These are phyloP conservation scores for Eucalyptus pumila DNA, from an alignment of 345 rosid species.

Conservation along the genomic window DNA sequence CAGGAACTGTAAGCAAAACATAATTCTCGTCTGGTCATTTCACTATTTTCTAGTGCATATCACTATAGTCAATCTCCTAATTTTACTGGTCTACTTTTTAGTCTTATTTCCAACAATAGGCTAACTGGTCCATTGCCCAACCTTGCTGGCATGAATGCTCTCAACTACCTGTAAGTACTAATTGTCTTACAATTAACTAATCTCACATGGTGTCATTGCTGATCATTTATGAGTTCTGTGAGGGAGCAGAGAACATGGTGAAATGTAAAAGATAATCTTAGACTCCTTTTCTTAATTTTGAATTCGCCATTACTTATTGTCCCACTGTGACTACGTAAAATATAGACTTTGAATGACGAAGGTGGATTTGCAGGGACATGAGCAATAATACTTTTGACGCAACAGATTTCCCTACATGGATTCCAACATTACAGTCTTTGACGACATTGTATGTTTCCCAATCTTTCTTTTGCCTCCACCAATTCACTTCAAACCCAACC, in stretches of 20 bases:
- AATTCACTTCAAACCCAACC: neutral
- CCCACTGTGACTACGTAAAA: neutral
- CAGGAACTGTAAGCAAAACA: slow-evolving; percentile 47
- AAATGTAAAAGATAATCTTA: neutral
- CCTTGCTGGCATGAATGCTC: slow-evolving; percentile 41
- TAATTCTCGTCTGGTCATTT: neutral
- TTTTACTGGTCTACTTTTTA: slow-evolving; percentile 2
- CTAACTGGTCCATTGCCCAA: slow-evolving; percentile 50
- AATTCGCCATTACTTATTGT: neutral
- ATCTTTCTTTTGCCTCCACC: neutral
- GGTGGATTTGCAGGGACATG: slow-evolving; percentile 46
- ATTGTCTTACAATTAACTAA: neutral
- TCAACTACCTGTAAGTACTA: slow-evolving; percentile 51
- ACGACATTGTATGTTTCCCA: slow-evolving; percentile 54
- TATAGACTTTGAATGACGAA: neutral
- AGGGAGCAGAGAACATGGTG: neutral
- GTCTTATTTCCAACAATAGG: slow-evolving; percentile 59
- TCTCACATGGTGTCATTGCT: neutral
- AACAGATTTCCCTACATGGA: slow-evolving; percentile 54
- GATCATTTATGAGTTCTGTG: neutral
- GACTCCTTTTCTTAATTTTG: neutral
- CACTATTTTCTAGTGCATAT: neutral
- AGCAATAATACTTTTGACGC: slow-evolving; percentile 56
- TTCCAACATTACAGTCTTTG: slow-evolving; percentile 24
- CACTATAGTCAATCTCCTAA: neutral